These are phyloP conservation scores for Alternaria gaisen DNA, from an alignment of 2,329 filamentous ascomycete species.

Conservation along the genomic window DNA sequence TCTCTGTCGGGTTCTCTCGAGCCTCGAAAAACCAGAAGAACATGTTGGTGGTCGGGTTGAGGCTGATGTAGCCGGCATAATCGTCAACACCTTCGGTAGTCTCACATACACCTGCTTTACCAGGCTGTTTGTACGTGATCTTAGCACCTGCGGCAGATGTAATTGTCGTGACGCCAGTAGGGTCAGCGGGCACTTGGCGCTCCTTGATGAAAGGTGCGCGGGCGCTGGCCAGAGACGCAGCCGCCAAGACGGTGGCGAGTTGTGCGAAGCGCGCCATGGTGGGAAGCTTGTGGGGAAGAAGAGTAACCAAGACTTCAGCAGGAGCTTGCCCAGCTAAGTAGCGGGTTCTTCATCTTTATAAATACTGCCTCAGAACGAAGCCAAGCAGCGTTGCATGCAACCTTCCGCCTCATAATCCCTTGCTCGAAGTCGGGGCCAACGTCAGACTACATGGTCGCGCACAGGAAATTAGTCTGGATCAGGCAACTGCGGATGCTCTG, in stretches of 20 bases:
- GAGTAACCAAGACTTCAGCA: slow-evolving; percentile 9
- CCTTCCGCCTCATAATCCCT: neutral
- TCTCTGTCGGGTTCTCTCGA: slow-evolving; percentile 52
- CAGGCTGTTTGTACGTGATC: slow-evolving; percentile 49
- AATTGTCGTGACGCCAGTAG: slow-evolving; percentile 44
- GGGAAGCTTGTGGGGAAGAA: slow-evolving; percentile 20
- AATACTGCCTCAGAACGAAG: slow-evolving; percentile 2
- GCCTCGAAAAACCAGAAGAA: slow-evolving; percentile 61
- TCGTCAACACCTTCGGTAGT: slow-evolving; percentile 48
- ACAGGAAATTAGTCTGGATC: slow-evolving; percentile 20
- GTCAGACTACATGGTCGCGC: slow-evolving; percentile 7
- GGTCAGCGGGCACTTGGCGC: slow-evolving; percentile 42
- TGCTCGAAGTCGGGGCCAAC: neutral
- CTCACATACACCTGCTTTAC: slow-evolving; percentile 56
- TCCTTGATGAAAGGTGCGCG: slow-evolving; percentile 38
- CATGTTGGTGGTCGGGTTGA: slow-evolving; percentile 49
- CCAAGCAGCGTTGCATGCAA: neutral
- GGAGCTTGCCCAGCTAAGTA: slow-evolving; percentile 8
- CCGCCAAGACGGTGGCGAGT: slow-evolving; percentile 33
- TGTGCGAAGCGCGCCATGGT: slow-evolving; percentile 37
- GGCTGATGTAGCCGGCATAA: slow-evolving; percentile 50
- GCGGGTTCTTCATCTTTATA: slow-evolving; percentile 15
- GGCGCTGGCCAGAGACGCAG: slow-evolving; percentile 27
- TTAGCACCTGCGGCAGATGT: slow-evolving; percentile 46
- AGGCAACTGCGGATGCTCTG: slow-evolving; percentile 20